Percentiles rank a stretch among this genome's conserved stretches.
phyloP scores from a whole-genome alignment of 2,329 filamentous ascomycete species.

The Rhinocladiella mackenziei region DNA sequence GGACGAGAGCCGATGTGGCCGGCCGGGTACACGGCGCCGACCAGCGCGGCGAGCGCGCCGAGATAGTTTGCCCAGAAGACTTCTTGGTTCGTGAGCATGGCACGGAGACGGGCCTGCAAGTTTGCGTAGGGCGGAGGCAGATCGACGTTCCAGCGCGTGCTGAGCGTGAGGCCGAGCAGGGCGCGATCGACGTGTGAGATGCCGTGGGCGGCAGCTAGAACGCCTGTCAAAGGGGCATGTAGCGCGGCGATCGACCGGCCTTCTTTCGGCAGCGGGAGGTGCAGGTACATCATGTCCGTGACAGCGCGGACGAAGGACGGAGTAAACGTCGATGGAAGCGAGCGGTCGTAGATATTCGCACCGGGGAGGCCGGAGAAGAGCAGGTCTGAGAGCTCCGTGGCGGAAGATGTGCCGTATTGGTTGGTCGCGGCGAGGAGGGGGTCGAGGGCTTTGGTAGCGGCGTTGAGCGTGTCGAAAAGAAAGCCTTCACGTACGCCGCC shows the following conservation, averaged over 20 bases:
- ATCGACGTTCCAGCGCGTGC: slow-evolving; percentile 32
- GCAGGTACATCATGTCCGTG: slow-evolving; percentile 35
- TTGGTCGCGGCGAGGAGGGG: slow-evolving; percentile 63
- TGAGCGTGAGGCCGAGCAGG: slow-evolving; percentile 35
- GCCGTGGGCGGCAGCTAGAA: slow-evolving; percentile 35
- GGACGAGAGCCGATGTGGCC: slow-evolving; percentile 29
- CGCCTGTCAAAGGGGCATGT: slow-evolving; percentile 35
- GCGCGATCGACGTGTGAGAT: slow-evolving; percentile 36
- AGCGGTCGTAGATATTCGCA: slow-evolving; percentile 24
- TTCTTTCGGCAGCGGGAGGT: slow-evolving; percentile 35
- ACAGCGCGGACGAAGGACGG: slow-evolving; percentile 33
- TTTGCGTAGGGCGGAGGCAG: slow-evolving; percentile 35
- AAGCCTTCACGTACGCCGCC: slow-evolving; percentile 83
- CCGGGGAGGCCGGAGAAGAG: slow-evolving; percentile 47
- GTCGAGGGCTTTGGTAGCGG: slow-evolving; percentile 57
- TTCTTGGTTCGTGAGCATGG: slow-evolving; percentile 34
- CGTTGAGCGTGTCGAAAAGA: slow-evolving; percentile 59
- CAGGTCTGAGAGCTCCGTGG: slow-evolving; percentile 47
- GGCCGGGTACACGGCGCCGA: slow-evolving; percentile 34
- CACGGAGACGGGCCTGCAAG: slow-evolving; percentile 31
- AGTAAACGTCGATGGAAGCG: slow-evolving; percentile 31
- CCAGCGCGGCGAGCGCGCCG: slow-evolving; percentile 33
- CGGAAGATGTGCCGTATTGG: slow-evolving; percentile 45
- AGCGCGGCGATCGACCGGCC: slow-evolving; percentile 34
- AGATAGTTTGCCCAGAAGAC: slow-evolving; percentile 36